Evolutionary conservation across 306 rosid species (phyloP), one percentile per base, ranked within the genome.

Genomic region (Vachellia collinsii): DNA sequence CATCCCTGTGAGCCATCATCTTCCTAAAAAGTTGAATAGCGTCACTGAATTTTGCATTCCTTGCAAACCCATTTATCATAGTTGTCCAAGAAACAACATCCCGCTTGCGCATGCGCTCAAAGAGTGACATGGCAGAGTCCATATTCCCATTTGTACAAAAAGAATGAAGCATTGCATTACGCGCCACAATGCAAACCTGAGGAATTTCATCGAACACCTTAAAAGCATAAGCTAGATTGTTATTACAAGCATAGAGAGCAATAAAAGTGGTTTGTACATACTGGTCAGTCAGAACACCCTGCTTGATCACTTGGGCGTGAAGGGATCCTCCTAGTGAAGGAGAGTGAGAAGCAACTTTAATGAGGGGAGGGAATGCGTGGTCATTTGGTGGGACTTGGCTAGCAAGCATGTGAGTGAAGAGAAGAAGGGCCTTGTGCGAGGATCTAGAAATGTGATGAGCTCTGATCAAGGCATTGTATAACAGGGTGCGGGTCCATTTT

Each of bases 61-160:
- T 72, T 37, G 82, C 72, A 50, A 89, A 89, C 37, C 98, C 97
- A 77, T n/a, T n/a, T n/a, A n/a, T n/a, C n/a, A n/a, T n/a, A n/a
- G n/a, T n/a, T n/a, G n/a, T n/a, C n/a, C n/a, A 94, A 0, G 98
- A 86, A 77, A 88, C 86, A 79, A 92, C 97, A 78, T 92, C 97
- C 62, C 81, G 64, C 39, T 81, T 22, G 0, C 75, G 63, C 96
- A 92, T 85, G 73, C 72, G 8, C 54, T 74, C 68, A 41, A 94
- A 89, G 25, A 92, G 82, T 1, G 58, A 80, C 72, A 88, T 25
- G 53, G 93, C 92, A 71, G 88, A 85, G 29, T 85, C 90, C 94
- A 89, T 77, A 11, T 89, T 73, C 50, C 88, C 97, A 85, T 91
- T 94, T 34, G 82, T 78, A 56, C 81, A 88, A 44, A 86, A 81